Conservation (phyloP, 768 basidiomycete genomes). For the Boletus insuetus region DNA sequence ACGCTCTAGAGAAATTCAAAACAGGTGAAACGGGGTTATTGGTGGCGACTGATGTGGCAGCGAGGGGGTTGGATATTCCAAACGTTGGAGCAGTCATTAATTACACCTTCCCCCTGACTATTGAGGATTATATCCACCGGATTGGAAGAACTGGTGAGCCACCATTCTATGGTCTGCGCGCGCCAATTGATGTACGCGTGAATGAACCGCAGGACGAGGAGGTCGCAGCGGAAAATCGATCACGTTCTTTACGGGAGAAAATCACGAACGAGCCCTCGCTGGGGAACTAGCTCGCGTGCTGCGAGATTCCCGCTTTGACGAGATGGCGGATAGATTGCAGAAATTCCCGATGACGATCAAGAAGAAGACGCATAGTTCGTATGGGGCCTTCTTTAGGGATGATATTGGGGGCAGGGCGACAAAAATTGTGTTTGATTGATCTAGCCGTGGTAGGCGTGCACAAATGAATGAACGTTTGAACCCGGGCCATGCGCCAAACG, state of each 20-base stretch:
- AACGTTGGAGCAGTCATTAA: constrained; percentile 93
- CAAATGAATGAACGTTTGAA: constrained; percentile 5
- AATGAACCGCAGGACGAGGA: constrained; percentile 62
- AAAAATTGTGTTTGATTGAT: constrained; percentile 68
- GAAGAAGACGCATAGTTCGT: constrained; percentile 89
- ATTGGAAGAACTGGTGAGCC: constrained; percentile 79
- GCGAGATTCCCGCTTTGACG: constrained; percentile 80
- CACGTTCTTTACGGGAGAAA: constrained; percentile 95
- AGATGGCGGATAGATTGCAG: constrained; percentile 58
- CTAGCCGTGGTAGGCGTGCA: neutral
- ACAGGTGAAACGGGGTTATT: constrained; percentile 74
- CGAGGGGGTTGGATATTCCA: constrained; percentile 95
- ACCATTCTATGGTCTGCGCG: neutral
- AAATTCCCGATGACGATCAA: constrained; percentile 97
- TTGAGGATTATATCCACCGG: constrained; percentile 90
- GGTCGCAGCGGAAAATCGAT: constrained; percentile 88
- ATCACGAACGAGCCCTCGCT: constrained; percentile 81
- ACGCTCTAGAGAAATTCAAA: constrained; percentile 85
- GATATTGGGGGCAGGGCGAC: constrained; percentile 60
- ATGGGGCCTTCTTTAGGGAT: constrained; percentile 83
- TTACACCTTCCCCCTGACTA: constrained; percentile 96
- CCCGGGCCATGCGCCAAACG: too few species aligned
- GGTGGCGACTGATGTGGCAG: constrained; percentile 97
- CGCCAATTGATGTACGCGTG: neutral
- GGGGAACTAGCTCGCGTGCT: constrained; percentile 93